These are phyloP conservation scores for Hydnomerulius pinastri DNA, from an alignment of 768 basidiomycete genomes.

Conservation along the genomic window DNA sequence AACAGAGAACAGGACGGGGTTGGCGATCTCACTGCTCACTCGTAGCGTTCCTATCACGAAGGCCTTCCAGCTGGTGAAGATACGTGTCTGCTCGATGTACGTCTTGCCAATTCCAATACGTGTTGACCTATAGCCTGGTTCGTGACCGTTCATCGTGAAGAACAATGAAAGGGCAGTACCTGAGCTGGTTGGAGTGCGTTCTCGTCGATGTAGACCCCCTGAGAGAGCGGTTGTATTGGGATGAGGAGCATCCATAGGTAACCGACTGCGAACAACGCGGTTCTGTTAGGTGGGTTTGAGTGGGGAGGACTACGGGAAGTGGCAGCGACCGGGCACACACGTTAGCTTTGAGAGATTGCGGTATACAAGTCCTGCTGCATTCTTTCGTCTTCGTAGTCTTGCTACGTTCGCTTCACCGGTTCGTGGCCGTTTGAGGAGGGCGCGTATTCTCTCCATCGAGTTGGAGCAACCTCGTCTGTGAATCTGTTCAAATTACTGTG, in stretches of 20 bases:
- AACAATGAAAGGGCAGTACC: constrained; percentile 44
- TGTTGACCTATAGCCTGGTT: constrained; percentile 66
- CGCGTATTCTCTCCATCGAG: constrained; percentile 28
- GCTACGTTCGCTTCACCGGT: constrained; percentile 37
- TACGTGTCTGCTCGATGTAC: constrained; percentile 87
- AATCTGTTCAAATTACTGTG: too few species aligned
- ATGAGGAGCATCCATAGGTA: constrained; percentile 84
- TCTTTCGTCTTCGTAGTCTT: constrained; percentile 49
- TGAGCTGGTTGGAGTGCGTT: constrained; percentile 94
- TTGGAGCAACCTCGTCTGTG: too few species aligned
- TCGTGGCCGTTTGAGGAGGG: constrained; percentile 17
- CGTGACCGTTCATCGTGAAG: background rate
- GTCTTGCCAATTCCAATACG: constrained; percentile 89
- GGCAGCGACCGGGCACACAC: constrained; percentile 17
- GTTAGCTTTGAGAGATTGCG: constrained; percentile 32
- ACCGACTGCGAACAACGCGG: constrained; percentile 60
- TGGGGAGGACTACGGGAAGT: constrained; percentile 1
- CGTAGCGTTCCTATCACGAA: constrained; percentile 64
- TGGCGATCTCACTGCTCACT: constrained; percentile 63
- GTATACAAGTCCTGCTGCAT: constrained; percentile 35
- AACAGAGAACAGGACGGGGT: background rate
- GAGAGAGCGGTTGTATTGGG: constrained; percentile 65
- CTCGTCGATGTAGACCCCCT: constrained; percentile 86
- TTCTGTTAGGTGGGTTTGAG: constrained; percentile 38
- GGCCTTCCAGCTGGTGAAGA: constrained; percentile 63